A percentile compares a stretch with the other conserved stretches of the same genome.
Conservation (phyloP, 441 rosid species). For the Erysimum pusillum region DNA sequence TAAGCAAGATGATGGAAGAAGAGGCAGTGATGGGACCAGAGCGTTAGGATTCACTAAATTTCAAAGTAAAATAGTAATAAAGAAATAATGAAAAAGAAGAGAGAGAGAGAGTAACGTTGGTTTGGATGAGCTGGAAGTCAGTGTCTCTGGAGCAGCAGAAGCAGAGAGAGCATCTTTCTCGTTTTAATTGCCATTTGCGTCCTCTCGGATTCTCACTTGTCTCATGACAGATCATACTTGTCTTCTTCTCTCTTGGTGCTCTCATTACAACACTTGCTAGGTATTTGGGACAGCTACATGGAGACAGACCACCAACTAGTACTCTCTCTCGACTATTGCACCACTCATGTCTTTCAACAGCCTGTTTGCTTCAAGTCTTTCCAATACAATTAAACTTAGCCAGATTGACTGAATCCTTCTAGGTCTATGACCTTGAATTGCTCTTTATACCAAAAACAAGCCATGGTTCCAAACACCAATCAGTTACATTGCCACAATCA, state of each 20-base stretch:
- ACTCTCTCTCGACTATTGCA: slow-evolving; percentile 4
- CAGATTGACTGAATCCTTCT: slow-evolving; percentile 12
- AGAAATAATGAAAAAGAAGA: slow-evolving; percentile 40
- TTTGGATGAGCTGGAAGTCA: slow-evolving; percentile 51
- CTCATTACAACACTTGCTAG: slow-evolving; percentile 39
- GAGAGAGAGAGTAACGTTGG: slow-evolving; percentile 42
- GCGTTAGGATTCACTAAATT: slow-evolving; percentile 49
- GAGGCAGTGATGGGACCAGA: slow-evolving; percentile 48
- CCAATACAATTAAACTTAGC: not conserved
- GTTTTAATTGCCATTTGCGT: slow-evolving; percentile 41
- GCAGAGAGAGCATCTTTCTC: slow-evolving; percentile 45
- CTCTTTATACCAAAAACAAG: not conserved
- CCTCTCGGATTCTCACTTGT: slow-evolving; percentile 33
- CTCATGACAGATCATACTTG: slow-evolving; percentile 44
- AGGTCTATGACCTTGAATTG: not conserved
- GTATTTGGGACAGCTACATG: slow-evolving; percentile 40
- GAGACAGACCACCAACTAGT: slow-evolving; percentile 7
- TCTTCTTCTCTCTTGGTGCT: slow-evolving; percentile 36
- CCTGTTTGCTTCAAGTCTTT: too few relatives aligned
- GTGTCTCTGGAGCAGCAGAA: slow-evolving; percentile 37
- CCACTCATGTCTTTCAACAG: slow-evolving; percentile 10
- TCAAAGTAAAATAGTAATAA: slow-evolving; percentile 41
- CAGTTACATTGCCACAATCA: not conserved
- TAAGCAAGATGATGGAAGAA: slow-evolving; percentile 40
- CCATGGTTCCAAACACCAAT: not conserved